Evolutionary conservation across 2,329 filamentous ascomycete genomes (phyloP).

Genomic region (Colletotrichum chrysophilum): DNA sequence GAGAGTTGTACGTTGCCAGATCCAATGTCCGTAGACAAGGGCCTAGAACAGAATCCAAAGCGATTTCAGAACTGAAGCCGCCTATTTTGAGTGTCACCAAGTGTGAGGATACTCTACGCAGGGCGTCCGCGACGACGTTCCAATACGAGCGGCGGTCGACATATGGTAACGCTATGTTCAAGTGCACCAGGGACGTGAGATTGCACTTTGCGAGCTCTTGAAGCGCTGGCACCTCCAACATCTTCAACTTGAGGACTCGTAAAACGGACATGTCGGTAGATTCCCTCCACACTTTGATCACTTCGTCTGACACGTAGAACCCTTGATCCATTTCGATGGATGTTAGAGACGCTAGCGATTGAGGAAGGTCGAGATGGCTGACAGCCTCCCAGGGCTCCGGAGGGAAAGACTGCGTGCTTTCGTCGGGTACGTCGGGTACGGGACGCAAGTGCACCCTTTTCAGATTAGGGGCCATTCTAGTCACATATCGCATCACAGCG

Average conservation of each 20-base stretch:
- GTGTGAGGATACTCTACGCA: accelerated
- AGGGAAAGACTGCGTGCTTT: not conserved
- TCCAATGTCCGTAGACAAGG: not conserved
- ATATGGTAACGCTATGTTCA: not conserved
- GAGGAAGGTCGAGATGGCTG: not conserved
- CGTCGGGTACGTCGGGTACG: not conserved
- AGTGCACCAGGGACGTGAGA: not conserved
- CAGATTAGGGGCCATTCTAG: not conserved
- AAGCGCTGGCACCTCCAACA: not conserved
- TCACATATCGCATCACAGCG: not conserved
- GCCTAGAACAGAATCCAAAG: not conserved
- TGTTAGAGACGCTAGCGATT: not conserved
- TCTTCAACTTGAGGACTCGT: not conserved
- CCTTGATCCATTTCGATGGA: not conserved
- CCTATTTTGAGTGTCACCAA: not conserved
- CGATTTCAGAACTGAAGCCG: not conserved
- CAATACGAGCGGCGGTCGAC: not conserved
- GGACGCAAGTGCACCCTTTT: not conserved
- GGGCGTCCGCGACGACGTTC: not conserved
- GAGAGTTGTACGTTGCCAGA: not conserved
- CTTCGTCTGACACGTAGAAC: not conserved
- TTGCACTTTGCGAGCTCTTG: not conserved
- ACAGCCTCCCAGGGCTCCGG: not conserved
- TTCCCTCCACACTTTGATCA: not conserved
- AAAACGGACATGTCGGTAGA: not conserved